Evolutionary conservation across 1,139 yeast genomes (phyloP).

Genomic region (Pichia inconspicua): DNA sequence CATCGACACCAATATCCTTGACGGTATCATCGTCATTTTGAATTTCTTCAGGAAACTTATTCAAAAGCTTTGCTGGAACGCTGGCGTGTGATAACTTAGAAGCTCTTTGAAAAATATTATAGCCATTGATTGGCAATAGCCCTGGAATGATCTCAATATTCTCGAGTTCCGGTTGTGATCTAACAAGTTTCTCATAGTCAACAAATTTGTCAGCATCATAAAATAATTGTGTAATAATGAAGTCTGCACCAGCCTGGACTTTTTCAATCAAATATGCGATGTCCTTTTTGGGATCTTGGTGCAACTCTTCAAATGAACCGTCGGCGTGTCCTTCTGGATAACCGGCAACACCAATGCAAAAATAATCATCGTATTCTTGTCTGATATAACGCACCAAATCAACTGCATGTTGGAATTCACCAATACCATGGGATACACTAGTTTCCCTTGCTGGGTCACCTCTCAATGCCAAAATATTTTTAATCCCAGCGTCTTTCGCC

Average conservation of each 20-base stretch:
- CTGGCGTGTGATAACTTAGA: constrained; percentile 85
- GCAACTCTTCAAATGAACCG: constrained; percentile 49
- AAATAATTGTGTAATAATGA: constrained; percentile 82
- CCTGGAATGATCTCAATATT: constrained; percentile 76
- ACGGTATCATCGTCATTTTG: constrained; percentile 78
- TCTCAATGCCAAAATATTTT: constrained; percentile 82
- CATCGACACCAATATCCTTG: constrained; percentile 73
- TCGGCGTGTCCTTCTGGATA: constrained; percentile 83
- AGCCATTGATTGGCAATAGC: constrained; percentile 92
- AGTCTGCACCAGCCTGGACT: constrained; percentile 90
- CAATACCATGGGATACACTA: constrained; percentile 94
- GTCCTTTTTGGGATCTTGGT: constrained; percentile 58
- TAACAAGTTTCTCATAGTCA: constrained; percentile 37
- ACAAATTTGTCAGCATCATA: constrained; percentile 55
- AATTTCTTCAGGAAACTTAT: constrained; percentile 46
- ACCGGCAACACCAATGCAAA: constrained; percentile 60
- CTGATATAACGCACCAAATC: constrained; percentile 79
- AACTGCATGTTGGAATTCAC: constrained; percentile 77
- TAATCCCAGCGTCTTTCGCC: constrained; percentile 73
- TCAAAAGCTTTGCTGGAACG: constrained; percentile 54
- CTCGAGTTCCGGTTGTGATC: constrained; percentile 22
- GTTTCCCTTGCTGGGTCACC: constrained; percentile 94
- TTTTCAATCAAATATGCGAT: constrained; percentile 73
- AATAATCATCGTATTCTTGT: constrained; percentile 40
- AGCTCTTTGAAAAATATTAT: constrained; percentile 77